Base-by-base conservation (phyloP, 345 rosid genomes). In the Moringa oleifera region DNA sequence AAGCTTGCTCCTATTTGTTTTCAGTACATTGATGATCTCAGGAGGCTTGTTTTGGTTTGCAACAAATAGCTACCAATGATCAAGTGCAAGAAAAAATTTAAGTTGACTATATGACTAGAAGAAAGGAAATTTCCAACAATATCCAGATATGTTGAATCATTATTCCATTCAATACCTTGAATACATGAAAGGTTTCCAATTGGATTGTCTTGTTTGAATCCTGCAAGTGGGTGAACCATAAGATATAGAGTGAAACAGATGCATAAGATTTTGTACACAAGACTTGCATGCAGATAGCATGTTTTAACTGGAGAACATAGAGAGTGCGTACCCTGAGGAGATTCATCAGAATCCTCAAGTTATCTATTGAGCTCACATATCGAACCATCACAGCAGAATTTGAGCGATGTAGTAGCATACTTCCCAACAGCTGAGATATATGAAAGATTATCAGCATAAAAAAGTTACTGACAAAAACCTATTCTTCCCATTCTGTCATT, bases 291-390 rank as follows among this genome's bases (percentile, higher is more conserved):
- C 17, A 16, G 12, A 41, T 11, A 41, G 2, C 47, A 7, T 41
- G 47, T 15, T 1, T 2, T 15, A 11, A 33, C 11, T 33, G 47
- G 17, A 41, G 25, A 58, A 54, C 19, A 49, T 9, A 28, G 54
- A 51, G 31, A 53, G 47, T 45, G 23, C 62, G 16, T 79, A 87
- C 90, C 68, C 95, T 78, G 12, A 85, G 79, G 57, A 87, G 95
- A 77, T 85, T 87, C 90, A 87, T 87, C 54, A 85, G 81, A 64
- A 87, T 83, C 79, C 84, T 81, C 81, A 85, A 66, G 74, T 87
- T 81, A 56, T 81, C 81, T 69, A 73, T 65, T 33, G 88, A 85
- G 82, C 84, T 85, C 68, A 87, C 85, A 22, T 87, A 87, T 20
- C 74, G 79, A 28, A 74, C 63, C 95, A 87, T 87, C 61, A 83